Evolutionary conservation across 2,329 filamentous ascomycete genomes (phyloP).

Genomic region (Hansfordia pulvinata): DNA sequence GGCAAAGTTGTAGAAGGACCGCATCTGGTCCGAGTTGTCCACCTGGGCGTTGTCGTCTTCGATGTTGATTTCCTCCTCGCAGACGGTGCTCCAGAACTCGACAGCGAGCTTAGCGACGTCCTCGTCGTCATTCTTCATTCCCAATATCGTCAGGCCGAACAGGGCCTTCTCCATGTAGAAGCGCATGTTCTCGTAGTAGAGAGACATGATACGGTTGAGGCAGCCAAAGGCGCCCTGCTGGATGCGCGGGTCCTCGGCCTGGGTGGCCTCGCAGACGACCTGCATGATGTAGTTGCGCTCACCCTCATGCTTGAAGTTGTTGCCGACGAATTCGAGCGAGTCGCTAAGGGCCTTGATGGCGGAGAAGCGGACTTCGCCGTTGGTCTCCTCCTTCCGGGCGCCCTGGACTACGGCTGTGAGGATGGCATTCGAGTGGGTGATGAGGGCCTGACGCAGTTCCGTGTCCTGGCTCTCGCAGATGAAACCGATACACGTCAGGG

Average conservation of each 20-base stretch:
- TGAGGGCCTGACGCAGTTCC: constrained; percentile 69
- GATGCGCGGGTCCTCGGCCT: constrained; percentile 80
- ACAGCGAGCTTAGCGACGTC: constrained; percentile 96
- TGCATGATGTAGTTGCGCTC: constrained; percentile 99
- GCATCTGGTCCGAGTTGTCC: constrained; percentile 70
- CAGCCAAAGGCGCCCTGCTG: constrained; percentile 95
- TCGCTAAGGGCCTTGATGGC: constrained; percentile 91
- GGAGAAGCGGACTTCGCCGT: constrained; percentile 78
- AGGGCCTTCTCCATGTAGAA: constrained; percentile 99
- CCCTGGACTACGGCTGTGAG: constrained; percentile 95
- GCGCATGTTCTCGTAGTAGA: constrained; percentile 99
- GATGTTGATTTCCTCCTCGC: constrained; percentile 94
- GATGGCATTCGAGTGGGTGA: constrained; percentile 90
- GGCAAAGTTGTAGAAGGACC: constrained; percentile 92
- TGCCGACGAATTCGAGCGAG: constrained; percentile 92
- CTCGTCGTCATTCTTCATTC: constrained; percentile 97
- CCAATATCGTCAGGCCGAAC: constrained; percentile 91
- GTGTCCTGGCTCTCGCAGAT: constrained; percentile 92
- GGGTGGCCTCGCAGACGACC: constrained; percentile 96
- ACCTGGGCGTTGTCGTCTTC: constrained; percentile 88
- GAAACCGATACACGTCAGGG: constrained; percentile 91
- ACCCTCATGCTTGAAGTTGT: constrained; percentile 98
- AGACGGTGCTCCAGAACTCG: constrained; percentile 99
- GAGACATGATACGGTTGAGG: constrained; percentile 93
- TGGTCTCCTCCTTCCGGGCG: constrained; percentile 89